Base-by-base conservation (phyloP, 305 asterid species). In the Andrographis paniculata region DNA sequence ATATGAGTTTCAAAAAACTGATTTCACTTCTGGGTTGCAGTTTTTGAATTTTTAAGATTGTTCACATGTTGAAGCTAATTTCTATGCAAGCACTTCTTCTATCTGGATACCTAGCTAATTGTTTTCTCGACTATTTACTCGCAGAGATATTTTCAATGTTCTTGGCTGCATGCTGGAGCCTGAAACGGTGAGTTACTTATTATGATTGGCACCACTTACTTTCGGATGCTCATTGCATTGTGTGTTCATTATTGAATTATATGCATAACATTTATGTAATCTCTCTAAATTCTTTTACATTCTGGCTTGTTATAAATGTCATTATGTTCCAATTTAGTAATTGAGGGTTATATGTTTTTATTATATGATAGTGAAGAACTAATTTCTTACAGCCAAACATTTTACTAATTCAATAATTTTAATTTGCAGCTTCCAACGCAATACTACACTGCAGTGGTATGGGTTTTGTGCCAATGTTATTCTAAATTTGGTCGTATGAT, bases 341-440 rank as follows among this genome's bases (percentile, higher is more conserved):
- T 37, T 37, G 17, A 9, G 14, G 42, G 3, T 13, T n/a, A n/a
- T n/a, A n/a, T n/a, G n/a, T 4, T n/a, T 37, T 37, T 14, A n/a
- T 37, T 37, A 37, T 13, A 24, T 30, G 40, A 20, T 20, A 19
- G 0, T 37, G 30, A 17, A 36, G 18, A 1, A 31, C 20, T 46
- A 33, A 45, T 14, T 53, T 54, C n/a, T 58, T 19, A 13, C 48
- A 21, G 28, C 33, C 6, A 17, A 50, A 39, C 39, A 20, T 22
- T 45, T 51, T n/a, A 39, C 56, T 27, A 37, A 50, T 54, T 45
- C 18, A 7, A n/a, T 31, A 40, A 52, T 61, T 59, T 49, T 24
- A 4, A 67, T 49, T 61, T 74, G 70, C 94, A 83, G 94, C 87
- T 83, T 55, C 87, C 94, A 23, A 66, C 82, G 12, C 94, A 83